Evolutionary conservation across 306 rosid species (phyloP).

Genomic region (Rosa persica): DNA sequence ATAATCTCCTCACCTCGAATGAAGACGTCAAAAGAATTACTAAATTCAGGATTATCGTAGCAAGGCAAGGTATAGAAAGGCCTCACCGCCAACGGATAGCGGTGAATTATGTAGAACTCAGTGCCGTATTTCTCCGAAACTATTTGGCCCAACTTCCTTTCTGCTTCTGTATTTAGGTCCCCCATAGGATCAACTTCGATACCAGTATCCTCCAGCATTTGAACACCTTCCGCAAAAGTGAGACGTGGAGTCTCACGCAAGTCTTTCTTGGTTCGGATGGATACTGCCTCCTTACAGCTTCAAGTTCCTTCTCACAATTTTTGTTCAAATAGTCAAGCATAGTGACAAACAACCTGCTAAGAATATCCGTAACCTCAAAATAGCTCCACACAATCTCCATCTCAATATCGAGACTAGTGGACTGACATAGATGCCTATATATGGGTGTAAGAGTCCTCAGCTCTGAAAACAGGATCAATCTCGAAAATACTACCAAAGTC

Average conservation of each 20-base stretch:
- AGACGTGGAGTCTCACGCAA: slow-evolving; percentile 70
- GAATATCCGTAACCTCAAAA: slow-evolving; percentile 86
- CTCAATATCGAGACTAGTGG: slow-evolving; percentile 88
- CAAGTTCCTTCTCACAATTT: slow-evolving; percentile 63
- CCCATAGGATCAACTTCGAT: slow-evolving; percentile 9
- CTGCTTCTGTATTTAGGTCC: neutral
- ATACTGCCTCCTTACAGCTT: slow-evolving; percentile 71
- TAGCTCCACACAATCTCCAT: slow-evolving; percentile 81
- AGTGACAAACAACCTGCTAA: slow-evolving; percentile 66
- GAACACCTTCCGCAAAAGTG: slow-evolving; percentile 85
- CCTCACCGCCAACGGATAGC: slow-evolving; percentile 80
- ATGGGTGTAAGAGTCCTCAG: slow-evolving; percentile 84
- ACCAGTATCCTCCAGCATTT: slow-evolving; percentile 90
- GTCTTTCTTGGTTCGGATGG: slow-evolving; percentile 91
- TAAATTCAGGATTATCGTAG: slow-evolving; percentile 66
- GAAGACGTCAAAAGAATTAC: slow-evolving; percentile 89
- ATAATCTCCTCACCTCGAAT: slow-evolving; percentile 96
- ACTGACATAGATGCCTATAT: slow-evolving; percentile 82
- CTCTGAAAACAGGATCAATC: slow-evolving; percentile 83
- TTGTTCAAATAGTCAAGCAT: slow-evolving; percentile 73
- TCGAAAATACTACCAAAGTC: slow-evolving; percentile 82
- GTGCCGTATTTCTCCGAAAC: slow-evolving; percentile 37
- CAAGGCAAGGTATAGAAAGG: slow-evolving; percentile 98
- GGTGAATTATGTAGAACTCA: slow-evolving; percentile 84
- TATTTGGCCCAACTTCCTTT: neutral